phyloP scores from a whole-genome alignment of 2,329 filamentous ascomycete genomes.

The Cercospora sp. region DNA sequence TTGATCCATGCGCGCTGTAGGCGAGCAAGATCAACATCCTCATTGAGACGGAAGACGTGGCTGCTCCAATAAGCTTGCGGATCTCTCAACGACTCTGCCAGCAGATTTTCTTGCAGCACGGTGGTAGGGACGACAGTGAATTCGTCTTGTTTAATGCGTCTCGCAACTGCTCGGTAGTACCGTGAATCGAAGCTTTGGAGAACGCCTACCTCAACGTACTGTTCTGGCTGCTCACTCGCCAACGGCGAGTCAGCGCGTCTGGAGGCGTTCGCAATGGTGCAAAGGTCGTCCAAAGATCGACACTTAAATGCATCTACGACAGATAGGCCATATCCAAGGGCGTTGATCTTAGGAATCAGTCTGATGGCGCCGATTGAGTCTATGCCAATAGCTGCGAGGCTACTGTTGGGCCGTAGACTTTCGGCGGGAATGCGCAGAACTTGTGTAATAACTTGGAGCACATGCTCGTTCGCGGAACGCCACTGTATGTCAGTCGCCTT shows the following conservation, averaged over 20 bases:
- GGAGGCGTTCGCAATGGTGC: conserved; percentile 10
- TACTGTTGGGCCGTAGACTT: conserved; percentile 14
- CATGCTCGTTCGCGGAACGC: conserved; percentile 8
- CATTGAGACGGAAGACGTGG: conserved; percentile 17
- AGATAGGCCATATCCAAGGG: conserved; percentile 15
- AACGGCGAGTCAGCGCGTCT: not conserved
- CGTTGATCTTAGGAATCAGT: conserved; percentile 23
- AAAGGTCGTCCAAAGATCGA: conserved; percentile 15
- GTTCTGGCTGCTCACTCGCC: not conserved
- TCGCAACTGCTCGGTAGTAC: conserved; percentile 14
- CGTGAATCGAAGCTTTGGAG: conserved; percentile 13
- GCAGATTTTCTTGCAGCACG: conserved; percentile 18
- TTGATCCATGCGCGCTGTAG: conserved; percentile 19
- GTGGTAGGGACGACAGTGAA: conserved; percentile 20
- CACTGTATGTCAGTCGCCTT: conserved; percentile 2
- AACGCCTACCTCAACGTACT: conserved; percentile 1
- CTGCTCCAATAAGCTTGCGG: conserved; percentile 23
- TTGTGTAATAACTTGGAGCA: conserved; percentile 17
- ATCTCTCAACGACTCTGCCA: conserved; percentile 22
- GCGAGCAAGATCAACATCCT: conserved; percentile 14
- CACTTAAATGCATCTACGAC: conserved; percentile 22
- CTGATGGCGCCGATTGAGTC: conserved; percentile 24
- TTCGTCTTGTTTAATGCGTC: conserved; percentile 15
- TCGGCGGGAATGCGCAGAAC: not conserved
- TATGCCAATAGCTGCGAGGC: conserved; percentile 19